Conservation (phyloP, 768 basidiomycete species). For the Boletellus ananiceps region DNA sequence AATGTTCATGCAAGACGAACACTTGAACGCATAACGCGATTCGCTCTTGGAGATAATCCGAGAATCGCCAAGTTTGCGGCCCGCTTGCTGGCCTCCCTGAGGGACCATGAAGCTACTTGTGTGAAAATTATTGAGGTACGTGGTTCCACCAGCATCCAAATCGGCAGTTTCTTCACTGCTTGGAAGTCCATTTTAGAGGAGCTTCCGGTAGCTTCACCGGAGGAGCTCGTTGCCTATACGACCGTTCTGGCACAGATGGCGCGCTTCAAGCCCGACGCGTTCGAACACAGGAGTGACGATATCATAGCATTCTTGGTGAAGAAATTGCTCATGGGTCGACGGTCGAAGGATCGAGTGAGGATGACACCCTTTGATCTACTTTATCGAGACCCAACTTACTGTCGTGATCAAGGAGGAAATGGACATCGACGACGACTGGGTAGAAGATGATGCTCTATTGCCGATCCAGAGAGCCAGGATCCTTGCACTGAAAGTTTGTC, state of each 20-base stretch:
- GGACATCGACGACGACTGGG: conserved; percentile 70
- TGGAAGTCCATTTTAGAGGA: conserved; percentile 53
- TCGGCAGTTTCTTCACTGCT: background rate
- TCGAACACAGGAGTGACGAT: conserved; percentile 73
- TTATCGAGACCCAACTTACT: background rate
- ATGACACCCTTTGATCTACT: background rate
- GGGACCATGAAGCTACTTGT: conserved; percentile 48
- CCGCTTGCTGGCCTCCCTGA: conserved; percentile 60
- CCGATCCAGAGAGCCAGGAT: conserved; percentile 64
- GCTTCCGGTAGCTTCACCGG: conserved; percentile 44
- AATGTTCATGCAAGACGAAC: conserved; percentile 46
- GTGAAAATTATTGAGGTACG: conserved; percentile 61
- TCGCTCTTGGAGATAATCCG: conserved; percentile 54
- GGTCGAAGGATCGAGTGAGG: conserved; percentile 43
- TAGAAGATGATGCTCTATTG: conserved; percentile 58
- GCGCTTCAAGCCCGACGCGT: conserved; percentile 59
- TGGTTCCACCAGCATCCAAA: background rate
- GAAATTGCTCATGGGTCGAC: conserved; percentile 59
- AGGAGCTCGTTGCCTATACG: conserved; percentile 59
- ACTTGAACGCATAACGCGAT: conserved; percentile 56
- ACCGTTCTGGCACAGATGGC: conserved; percentile 75
- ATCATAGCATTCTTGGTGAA: conserved; percentile 72
- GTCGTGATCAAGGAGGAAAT: conserved; percentile 44
- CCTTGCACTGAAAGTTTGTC: conserved; percentile 71
- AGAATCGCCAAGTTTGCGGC: conserved; percentile 84